Base-by-base conservation (phyloP, 805 yeast species). In the Teunomyces tritomae region DNA sequence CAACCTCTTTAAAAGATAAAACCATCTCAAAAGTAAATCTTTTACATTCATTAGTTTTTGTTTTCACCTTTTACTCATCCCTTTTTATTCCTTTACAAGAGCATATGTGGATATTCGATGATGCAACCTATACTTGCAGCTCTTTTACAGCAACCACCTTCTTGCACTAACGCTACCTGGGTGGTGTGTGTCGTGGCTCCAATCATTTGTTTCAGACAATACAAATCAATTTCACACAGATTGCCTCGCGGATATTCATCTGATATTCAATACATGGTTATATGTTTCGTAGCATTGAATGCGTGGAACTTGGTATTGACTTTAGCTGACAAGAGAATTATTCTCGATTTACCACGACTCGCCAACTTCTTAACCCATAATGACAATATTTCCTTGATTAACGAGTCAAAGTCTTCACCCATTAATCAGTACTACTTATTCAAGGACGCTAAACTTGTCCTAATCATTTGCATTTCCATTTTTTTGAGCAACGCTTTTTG, bases 371-470 rank as follows among this genome's bases (percentile, higher is more conserved):
- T 45, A 14, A 43, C 33, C 14, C 14, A 29, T n/a, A 27, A 27
- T 26, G 33, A 27, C 29, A 41, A 41, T 35, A 17, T 16, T 13
- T 27, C 39, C 28, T 26, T 49, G 13, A 40, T 42, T 24, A 46
- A 43, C 30, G 29, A 40, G 8, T 46, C 13, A 10, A 39, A 10
- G 34, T 14, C 32, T 24, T 32, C 33, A n/a, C 28, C 49, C 32
- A 26, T 49, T 10, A 56, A 54, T 33, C 14, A 16, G 16, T 17
- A 42, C 11, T 54, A 49, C 27, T 32, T 52, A n/a, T 1, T 8
- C 27, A 58, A 54, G 40, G 63, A 57, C 39, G 10, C 48, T 11
- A 20, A 9, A 8, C 32, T 53, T 27, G 43, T 52, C 28, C 17
- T 40, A 3, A 39, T 52, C 13, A 47, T 46, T 14, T 35, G 48